Percentiles rank a stretch among this genome's conserved stretches.
Evolutionary conservation across 2,329 filamentous ascomycete genomes (phyloP).

Genomic region (Xylaria sp.): DNA sequence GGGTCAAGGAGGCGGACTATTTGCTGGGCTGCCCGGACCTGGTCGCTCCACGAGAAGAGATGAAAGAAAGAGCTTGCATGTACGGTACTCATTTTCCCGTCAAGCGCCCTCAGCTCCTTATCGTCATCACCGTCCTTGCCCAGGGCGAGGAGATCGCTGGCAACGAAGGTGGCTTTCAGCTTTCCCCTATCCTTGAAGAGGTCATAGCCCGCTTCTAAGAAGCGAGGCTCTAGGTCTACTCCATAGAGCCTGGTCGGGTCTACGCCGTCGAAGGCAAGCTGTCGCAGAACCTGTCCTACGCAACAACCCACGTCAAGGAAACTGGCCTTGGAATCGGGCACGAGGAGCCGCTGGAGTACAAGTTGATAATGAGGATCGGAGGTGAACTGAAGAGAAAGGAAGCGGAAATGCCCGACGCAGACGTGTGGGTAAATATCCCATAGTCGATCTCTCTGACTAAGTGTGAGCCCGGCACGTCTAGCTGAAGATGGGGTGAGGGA

Average conservation of each 20-base stretch:
- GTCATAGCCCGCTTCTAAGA: conserved; percentile 63
- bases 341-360: conserved; percentile 46
- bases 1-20: conserved; percentile 50
- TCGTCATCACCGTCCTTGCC: conserved; percentile 41
- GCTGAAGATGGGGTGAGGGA: too few species aligned
- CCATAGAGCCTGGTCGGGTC: conserved; percentile 52
- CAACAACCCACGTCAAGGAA: conserved; percentile 56
- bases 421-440: conserved; percentile 50
- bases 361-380: conserved; percentile 47
- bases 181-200: conserved; percentile 62
- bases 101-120: conserved; percentile 37
- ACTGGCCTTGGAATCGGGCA: conserved; percentile 42
- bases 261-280: conserved; percentile 54
- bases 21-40: conserved; percentile 48
- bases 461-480: conserved; percentile 1
- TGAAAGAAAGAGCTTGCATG: conserved; percentile 55
- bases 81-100: conserved; percentile 50
- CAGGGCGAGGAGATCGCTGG: conserved; percentile 49
- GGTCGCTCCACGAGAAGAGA: conserved; percentile 51
- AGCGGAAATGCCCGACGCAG: conserved; percentile 54
- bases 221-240: conserved; percentile 51
- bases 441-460: conserved; percentile 46
- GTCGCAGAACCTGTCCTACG: conserved; percentile 53
- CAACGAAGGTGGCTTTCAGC: conserved; percentile 51
- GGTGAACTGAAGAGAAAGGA: conserved; percentile 47